Conservation (phyloP, 164 flowering plant species). For the Chloranthus sessilifolius region DNA sequence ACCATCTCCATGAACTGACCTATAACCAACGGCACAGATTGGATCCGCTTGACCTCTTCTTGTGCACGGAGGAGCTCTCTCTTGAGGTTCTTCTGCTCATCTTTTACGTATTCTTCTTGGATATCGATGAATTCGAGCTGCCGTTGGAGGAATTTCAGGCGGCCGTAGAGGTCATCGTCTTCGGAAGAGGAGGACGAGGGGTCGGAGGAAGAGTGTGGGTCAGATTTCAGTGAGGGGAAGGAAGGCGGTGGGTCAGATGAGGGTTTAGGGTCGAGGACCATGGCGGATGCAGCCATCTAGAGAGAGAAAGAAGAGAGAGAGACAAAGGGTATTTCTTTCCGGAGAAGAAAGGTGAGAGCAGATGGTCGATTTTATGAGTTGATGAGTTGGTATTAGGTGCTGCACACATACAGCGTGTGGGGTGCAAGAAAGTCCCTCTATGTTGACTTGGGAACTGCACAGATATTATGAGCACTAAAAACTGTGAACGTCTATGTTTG, state of each 20-base stretch:
- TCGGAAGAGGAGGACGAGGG: constrained; percentile 20
- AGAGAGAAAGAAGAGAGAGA: neutral
- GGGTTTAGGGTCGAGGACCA: constrained; percentile 44
- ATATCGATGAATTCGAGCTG: constrained; percentile 88
- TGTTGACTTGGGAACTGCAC: no score
- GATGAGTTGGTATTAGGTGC: neutral
- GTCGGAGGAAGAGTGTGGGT: constrained; percentile 12
- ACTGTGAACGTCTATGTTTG: no score
- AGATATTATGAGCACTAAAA: no score
- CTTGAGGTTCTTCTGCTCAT: constrained; percentile 86
- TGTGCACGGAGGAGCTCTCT: constrained; percentile 85
- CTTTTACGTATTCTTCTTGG: constrained; percentile 93
- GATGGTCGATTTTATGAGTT: neutral
- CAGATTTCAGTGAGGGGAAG: constrained; percentile 21
- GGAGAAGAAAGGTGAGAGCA: neutral
- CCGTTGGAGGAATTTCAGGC: constrained; percentile 70
- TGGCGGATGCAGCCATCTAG: constrained; percentile 28
- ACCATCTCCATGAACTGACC: constrained; percentile 87
- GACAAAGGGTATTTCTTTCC: no score
- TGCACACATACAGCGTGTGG: neutral
- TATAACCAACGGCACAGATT: constrained; percentile 90
- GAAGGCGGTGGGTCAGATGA: constrained; percentile 31
- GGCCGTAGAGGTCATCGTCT: constrained; percentile 81
- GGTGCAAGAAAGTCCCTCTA: neutral
- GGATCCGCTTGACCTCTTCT: constrained; percentile 96